These are phyloP conservation scores for Ogataea henricii DNA, from an alignment of 805 yeast species.

Conservation along the genomic window DNA sequence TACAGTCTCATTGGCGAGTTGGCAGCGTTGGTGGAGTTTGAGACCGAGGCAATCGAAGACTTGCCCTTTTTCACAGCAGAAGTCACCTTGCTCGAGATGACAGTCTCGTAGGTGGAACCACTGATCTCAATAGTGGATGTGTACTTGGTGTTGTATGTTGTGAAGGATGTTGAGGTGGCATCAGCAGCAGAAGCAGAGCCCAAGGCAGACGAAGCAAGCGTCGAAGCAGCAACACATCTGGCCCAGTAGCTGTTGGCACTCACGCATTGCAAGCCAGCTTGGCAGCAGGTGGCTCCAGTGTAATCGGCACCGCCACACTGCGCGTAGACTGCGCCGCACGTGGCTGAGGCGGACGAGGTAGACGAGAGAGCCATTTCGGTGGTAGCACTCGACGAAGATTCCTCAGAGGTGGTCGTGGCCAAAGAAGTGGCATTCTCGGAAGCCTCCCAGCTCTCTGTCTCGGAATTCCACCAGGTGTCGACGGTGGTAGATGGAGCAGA, in stretches of 20 bases:
- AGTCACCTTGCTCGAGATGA: slow-evolving; percentile 17
- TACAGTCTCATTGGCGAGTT: slow-evolving; percentile 10
- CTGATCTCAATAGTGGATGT: slow-evolving; percentile 11
- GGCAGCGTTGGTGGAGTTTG: slow-evolving; percentile 24
- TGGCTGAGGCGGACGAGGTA: slow-evolving; percentile 11
- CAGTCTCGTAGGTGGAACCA: slow-evolving; percentile 17
- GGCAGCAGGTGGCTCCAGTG: slow-evolving; percentile 32
- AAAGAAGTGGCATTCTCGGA: background rate
- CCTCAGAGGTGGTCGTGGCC: background rate
- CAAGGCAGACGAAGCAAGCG: slow-evolving; percentile 14
- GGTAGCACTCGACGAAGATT: background rate
- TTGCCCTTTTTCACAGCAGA: slow-evolving; percentile 20
- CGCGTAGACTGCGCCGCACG: slow-evolving; percentile 31
- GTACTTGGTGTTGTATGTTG: slow-evolving; percentile 18
- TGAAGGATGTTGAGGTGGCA: slow-evolving; percentile 15
- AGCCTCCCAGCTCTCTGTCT: background rate
- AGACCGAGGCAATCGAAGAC: slow-evolving; percentile 20
- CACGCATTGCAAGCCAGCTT: slow-evolving; percentile 26
- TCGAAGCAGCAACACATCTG: slow-evolving; percentile 30
- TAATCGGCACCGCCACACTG: slow-evolving; percentile 35
- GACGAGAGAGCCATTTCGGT: slow-evolving; percentile 1
- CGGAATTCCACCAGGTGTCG: background rate
- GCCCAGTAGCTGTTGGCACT: slow-evolving; percentile 33
- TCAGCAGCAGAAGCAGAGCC: slow-evolving; percentile 6
- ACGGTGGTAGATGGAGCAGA: background rate